phyloP scores from a whole-genome alignment of 2,329 filamentous ascomycete genomes.

The Penicillium oxalicum region DNA sequence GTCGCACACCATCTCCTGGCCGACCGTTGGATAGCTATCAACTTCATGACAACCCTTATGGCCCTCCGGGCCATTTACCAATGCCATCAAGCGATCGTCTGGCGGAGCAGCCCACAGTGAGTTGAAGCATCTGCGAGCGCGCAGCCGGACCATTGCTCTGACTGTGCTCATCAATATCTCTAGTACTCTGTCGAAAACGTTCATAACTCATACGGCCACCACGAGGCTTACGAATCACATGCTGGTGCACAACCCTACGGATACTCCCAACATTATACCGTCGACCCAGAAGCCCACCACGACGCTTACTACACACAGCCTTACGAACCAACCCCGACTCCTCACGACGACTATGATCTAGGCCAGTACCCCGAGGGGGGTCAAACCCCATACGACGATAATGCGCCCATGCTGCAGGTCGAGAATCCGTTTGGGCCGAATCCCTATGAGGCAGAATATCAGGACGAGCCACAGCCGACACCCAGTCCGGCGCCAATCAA shows the following conservation, averaged over 20 bases:
- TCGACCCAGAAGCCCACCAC: constrained; percentile 80
- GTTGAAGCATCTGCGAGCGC: constrained; percentile 30
- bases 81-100: constrained; percentile 71
- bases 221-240: constrained; percentile 54
- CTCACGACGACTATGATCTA: constrained; percentile 52
- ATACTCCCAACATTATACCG: constrained; percentile 60
- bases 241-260: constrained; percentile 42
- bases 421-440: constrained; percentile 60
- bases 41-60: constrained; percentile 71
- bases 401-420: constrained; percentile 66
- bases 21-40: constrained; percentile 73
- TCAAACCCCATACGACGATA: constrained; percentile 61
- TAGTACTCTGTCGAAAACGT: constrained; percentile 68
- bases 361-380: constrained; percentile 49
- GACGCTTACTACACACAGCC: constrained; percentile 80
- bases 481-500: constrained; percentile 60
- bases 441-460: constrained; percentile 46
- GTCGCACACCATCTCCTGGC: constrained; percentile 68
- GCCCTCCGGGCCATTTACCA: constrained; percentile 54
- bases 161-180: neutral
- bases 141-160: constrained; percentile 4
- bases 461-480: constrained; percentile 39
- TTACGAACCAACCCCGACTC: constrained; percentile 61
- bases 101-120: constrained; percentile 75
- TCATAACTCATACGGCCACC: constrained; percentile 56